A percentile compares a stretch with the other conserved stretches of the same genome.
Evolutionary conservation across 2,329 filamentous ascomycete species (phyloP).

Genomic region (Endothia cerciana): DNA sequence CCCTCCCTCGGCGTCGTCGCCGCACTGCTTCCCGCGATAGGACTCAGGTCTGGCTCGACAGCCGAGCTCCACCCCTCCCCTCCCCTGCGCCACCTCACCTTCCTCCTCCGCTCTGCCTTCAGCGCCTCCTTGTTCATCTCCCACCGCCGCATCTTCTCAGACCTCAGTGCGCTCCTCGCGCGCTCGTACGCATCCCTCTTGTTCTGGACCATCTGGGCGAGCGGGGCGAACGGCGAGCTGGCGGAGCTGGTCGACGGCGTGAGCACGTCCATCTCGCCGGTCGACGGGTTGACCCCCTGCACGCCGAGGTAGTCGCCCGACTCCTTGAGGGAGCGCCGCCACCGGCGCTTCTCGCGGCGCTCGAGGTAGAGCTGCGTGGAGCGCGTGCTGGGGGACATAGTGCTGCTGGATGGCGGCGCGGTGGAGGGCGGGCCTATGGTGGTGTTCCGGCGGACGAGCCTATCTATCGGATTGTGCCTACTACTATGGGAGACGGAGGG

Average conservation of each 20-base stretch:
- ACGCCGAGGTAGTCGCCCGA: slow-evolving; percentile 64
- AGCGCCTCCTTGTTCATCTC: slow-evolving; percentile 45
- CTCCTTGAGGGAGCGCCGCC: slow-evolving; percentile 52
- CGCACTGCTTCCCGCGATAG: slow-evolving; percentile 46
- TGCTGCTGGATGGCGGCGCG: slow-evolving; percentile 13
- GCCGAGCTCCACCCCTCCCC: slow-evolving; percentile 56
- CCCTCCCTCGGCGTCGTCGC: slow-evolving; percentile 33
- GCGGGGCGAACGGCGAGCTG: slow-evolving; percentile 34
- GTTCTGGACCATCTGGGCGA: slow-evolving; percentile 41
- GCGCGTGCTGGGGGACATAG: slow-evolving; percentile 14
- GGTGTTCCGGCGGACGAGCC: slow-evolving; percentile 42
- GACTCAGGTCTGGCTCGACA: slow-evolving; percentile 53
- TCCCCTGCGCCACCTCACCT: slow-evolving; percentile 49
- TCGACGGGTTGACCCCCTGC: slow-evolving; percentile 61
- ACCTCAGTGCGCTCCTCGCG: slow-evolving; percentile 51
- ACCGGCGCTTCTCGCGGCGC: slow-evolving; percentile 42
- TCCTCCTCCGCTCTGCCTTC: slow-evolving; percentile 37
- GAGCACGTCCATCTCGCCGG: slow-evolving; percentile 55
- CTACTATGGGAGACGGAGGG: neutral
- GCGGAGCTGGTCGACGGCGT: slow-evolving; percentile 25
- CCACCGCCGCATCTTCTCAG: slow-evolving; percentile 48
- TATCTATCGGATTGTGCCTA: slow-evolving; percentile 33
- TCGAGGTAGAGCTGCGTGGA: slow-evolving; percentile 36
- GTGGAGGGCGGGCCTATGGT: slow-evolving; percentile 31
- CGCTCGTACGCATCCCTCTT: slow-evolving; percentile 42